These are phyloP conservation scores for Luffa acutangula DNA, from an alignment of 306 rosid species.

Conservation along the genomic window DNA sequence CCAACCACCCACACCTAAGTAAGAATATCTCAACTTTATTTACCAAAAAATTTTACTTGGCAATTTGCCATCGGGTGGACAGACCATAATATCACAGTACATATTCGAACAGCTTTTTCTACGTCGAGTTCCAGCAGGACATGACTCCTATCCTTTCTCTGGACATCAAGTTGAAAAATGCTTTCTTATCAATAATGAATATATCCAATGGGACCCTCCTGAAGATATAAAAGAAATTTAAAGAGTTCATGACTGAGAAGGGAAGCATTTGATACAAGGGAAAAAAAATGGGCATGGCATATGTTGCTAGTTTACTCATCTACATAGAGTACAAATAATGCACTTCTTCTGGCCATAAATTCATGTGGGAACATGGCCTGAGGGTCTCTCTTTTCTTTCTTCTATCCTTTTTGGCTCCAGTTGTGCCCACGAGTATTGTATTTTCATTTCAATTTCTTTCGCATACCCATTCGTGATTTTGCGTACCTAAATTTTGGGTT, in stretches of 20 bases:
- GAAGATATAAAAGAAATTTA: background rate
- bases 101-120: background rate
- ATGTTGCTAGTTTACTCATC: background rate
- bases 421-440: background rate
- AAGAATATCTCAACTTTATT: background rate
- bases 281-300: background rate
- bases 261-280: background rate
- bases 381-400: background rate
- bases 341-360: background rate
- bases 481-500: constrained; percentile 58
- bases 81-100: background rate
- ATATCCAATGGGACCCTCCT: background rate
- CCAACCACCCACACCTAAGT: no score
- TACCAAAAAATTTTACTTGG: background rate
- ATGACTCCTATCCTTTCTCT: background rate
- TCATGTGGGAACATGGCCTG: background rate
- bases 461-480: constrained; percentile 92
- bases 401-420: background rate
- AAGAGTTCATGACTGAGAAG: background rate
- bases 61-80: background rate
- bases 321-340: background rate
- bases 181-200: background rate
- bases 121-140: background rate
- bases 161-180: background rate
- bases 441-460: constrained; percentile 58